These are phyloP conservation scores for Phylloporus sp. DNA, from an alignment of 768 basidiomycete genomes.

Conservation along the genomic window DNA sequence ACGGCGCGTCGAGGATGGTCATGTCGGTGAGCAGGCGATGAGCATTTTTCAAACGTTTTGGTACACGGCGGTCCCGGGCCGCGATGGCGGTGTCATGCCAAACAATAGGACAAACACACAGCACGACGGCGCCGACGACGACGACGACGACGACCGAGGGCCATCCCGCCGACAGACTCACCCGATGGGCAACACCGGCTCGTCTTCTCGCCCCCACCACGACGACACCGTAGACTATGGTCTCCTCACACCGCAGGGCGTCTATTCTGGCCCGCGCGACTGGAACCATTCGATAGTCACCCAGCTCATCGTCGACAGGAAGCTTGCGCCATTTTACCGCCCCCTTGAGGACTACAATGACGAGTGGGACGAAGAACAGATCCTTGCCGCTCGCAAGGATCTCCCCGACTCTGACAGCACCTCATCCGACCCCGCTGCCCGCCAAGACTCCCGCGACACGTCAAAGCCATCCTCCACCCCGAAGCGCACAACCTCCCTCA, in stretches of 20 bases:
- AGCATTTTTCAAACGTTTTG: slow-evolving; percentile 3
- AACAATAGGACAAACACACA: slow-evolving; percentile 22
- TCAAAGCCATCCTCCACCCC: slow-evolving; percentile 29
- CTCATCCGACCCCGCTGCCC: slow-evolving; percentile 35
- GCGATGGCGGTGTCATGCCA: slow-evolving; percentile 18
- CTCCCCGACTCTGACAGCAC: slow-evolving; percentile 48
- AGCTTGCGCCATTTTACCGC: slow-evolving; percentile 92
- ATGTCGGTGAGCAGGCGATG: not conserved
- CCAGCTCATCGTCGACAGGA: slow-evolving; percentile 82
- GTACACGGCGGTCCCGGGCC: slow-evolving; percentile 1
- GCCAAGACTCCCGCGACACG: slow-evolving; percentile 30
- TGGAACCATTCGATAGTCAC: slow-evolving; percentile 88
- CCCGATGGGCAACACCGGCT: slow-evolving; percentile 78
- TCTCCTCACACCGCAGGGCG: slow-evolving; percentile 73
- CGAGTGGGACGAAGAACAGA: slow-evolving; percentile 84
- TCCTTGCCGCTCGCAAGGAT: slow-evolving; percentile 77
- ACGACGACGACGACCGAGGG: slow-evolving; percentile 6
- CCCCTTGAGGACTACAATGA: slow-evolving; percentile 92
- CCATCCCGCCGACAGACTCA: slow-evolving; percentile 1
- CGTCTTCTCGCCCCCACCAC: slow-evolving; percentile 69
- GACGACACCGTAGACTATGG: slow-evolving; percentile 87
- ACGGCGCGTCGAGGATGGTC: slow-evolving; percentile 64
- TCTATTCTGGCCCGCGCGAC: slow-evolving; percentile 81
- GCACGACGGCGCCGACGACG: slow-evolving; percentile 1
- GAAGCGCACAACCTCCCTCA: slow-evolving; percentile 55